Base-by-base conservation (phyloP, 345 rosid species). In the Kandelia obovata region DNA sequence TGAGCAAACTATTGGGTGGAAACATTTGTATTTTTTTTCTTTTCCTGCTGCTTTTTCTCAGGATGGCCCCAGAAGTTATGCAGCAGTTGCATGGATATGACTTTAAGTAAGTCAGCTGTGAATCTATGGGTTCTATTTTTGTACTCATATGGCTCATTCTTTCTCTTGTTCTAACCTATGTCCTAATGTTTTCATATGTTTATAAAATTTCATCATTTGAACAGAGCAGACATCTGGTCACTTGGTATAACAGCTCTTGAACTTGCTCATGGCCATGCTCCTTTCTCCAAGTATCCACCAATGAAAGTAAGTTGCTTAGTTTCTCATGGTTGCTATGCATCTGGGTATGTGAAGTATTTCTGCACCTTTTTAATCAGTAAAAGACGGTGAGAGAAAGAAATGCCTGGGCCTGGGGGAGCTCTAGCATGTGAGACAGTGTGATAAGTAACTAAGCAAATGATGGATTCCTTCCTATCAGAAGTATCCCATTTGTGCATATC, bases 1-100 rank as follows among this genome's bases (percentile, higher is more conserved):
- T 52, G 25, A 30, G 61, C 19, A 34, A 23, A 13, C 31, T 26
- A 8, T 58, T 34, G 10, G 43, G 61, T n/a, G n/a, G 13, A 58
- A 66, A 51, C 55, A 25, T 43, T 52, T 52, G 37, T 25, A 43
- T 28, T 25, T 43, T 39, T 57, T 73, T 32, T 6, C 66, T 64
- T 60, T 71, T 51, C 53, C 53, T 39, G 10, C 55, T 9, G n/a
- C 27, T 65, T 61, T 27, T 64, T 77, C 72, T 66, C 77, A 95
- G 99, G 99, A 92, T 95, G 99, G 99, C 99, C 76, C 99, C 99
- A 74, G 99, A 92, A 86, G 99, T 95, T 61, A 95, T 95, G 99
- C 99, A 95, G 75, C 99, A 95, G 72, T 71, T 92, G 80, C 99
- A 95, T 81, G 99, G 99, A 74, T 95, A 95, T 86, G 99, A 95